Evolutionary conservation across 441 rosid genomes (phyloP).

Genomic region (Euphorbia celastroides): DNA sequence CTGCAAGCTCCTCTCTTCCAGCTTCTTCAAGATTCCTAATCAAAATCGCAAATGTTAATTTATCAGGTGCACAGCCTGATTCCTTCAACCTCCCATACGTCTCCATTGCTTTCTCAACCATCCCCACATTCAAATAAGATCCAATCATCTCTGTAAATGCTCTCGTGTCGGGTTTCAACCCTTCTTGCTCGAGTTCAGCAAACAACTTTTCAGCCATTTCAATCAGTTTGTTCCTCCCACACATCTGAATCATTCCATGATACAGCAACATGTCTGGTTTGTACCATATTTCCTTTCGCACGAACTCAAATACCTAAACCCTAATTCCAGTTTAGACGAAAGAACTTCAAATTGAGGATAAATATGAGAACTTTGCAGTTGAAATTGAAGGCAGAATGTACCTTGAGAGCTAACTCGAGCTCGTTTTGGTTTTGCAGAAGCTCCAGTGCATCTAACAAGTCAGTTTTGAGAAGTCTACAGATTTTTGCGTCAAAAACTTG

Average conservation of each 20-base stretch:
- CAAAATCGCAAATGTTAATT: slow-evolving; percentile 46
- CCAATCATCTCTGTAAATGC: slow-evolving; percentile 58
- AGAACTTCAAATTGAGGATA: neutral
- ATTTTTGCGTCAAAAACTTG: slow-evolving; percentile 29
- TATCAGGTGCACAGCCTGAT: slow-evolving; percentile 42
- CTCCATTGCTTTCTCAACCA: slow-evolving; percentile 55
- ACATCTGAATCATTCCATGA: slow-evolving; percentile 36
- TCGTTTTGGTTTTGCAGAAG: slow-evolving; percentile 47
- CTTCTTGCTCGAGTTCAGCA: slow-evolving; percentile 31
- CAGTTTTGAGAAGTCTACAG: slow-evolving; percentile 49
- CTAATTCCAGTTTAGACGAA: slow-evolving; percentile 27
- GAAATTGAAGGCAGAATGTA: slow-evolving; percentile 5
- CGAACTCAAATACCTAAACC: slow-evolving; percentile 43
- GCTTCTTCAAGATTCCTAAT: slow-evolving; percentile 49
- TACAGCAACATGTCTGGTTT: slow-evolving; percentile 37
- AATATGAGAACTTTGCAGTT: neutral
- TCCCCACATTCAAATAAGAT: slow-evolving; percentile 36
- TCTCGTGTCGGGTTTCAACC: slow-evolving; percentile 44
- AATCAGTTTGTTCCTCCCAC: slow-evolving; percentile 42
- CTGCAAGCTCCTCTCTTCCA: slow-evolving; percentile 41
- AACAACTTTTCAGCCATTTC: slow-evolving; percentile 42
- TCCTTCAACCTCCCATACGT: slow-evolving; percentile 39
- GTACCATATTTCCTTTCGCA: slow-evolving; percentile 50
- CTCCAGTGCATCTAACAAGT: slow-evolving; percentile 40
- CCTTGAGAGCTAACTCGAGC: slow-evolving; percentile 48